Conservation (phyloP, 129 eudicot species). For the Centella asiatica region DNA sequence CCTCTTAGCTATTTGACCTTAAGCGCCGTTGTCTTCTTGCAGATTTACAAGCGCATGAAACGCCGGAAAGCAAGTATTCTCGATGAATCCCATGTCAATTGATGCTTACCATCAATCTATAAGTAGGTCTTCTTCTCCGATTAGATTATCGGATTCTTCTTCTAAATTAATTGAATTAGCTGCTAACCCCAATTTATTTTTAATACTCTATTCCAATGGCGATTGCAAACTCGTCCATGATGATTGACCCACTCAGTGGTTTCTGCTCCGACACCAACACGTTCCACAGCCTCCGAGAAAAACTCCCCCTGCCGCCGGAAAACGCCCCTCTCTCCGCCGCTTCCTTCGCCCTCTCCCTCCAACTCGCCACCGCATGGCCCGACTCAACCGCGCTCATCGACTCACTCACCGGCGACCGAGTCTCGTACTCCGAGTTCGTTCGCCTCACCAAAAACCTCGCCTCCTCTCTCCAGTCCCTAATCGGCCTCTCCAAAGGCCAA, state of each 20-base stretch:
- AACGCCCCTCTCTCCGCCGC: conserved; percentile 10
- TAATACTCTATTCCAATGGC: neutral
- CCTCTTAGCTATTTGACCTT: too few species aligned
- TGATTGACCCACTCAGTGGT: conserved; percentile 1
- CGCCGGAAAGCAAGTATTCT: too few species aligned
- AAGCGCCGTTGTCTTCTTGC: too few species aligned
- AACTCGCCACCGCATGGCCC: conserved; percentile 3
- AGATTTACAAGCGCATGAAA: too few species aligned
- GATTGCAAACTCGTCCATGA: neutral
- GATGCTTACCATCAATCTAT: too few species aligned
- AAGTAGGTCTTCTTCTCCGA: too few species aligned
- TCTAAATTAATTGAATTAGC: too few species aligned
- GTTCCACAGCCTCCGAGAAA: conserved; percentile 13
- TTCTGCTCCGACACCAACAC: conserved; percentile 9
- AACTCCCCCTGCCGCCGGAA: conserved; percentile 4
- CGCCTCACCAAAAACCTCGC: conserved; percentile 1
- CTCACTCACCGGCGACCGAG: conserved; percentile 4
- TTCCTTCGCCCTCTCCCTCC: conserved; percentile 14
- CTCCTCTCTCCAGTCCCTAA: neutral
- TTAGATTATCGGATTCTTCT: too few species aligned
- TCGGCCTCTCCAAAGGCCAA: conserved; percentile 10
- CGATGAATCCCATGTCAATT: too few species aligned
- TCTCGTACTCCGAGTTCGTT: conserved; percentile 16
- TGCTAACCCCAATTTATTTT: too few species aligned
- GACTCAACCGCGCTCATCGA: conserved; percentile 9